These are phyloP conservation scores for Saccharomycopsis crataegensis DNA, from an alignment of 1,139 yeast species.

Conservation along the genomic window DNA sequence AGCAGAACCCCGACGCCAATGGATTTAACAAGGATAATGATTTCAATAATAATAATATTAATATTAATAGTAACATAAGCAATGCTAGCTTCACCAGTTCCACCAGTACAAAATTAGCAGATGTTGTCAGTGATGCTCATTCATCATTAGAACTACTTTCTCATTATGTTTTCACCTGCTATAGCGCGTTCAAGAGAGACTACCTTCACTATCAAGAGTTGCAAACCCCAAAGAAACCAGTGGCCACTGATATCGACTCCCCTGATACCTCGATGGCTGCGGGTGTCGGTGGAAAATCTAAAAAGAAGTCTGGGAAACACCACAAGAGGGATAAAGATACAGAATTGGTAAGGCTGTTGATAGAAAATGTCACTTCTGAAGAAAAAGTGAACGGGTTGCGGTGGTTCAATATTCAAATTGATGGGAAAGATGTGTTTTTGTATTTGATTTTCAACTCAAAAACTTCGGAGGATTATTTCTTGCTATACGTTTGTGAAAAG, in stretches of 20 bases:
- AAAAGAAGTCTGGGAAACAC: too few relatives aligned
- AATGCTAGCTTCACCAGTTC: not conserved
- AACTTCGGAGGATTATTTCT: conserved; percentile 9
- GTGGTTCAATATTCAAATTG: conserved; percentile 17
- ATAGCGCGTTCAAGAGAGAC: conserved; percentile 11
- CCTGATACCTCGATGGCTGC: too few relatives aligned
- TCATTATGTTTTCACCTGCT: conserved; percentile 13
- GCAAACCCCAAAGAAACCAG: not conserved
- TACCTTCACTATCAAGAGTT: conserved; percentile 4
- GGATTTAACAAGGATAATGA: not conserved
- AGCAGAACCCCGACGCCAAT: not conserved
- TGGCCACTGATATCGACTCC: not conserved
- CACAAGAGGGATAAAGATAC: not conserved
- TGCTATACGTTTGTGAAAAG: conserved; percentile 9
- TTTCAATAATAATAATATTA: not conserved
- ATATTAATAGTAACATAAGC: not conserved
- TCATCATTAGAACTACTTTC: conserved; percentile 8
- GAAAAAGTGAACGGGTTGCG: not conserved
- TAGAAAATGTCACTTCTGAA: not conserved
- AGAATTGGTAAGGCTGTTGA: not conserved
- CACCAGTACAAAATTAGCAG: not conserved
- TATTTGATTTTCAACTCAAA: conserved; percentile 12
- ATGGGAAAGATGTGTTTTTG: conserved; percentile 10
- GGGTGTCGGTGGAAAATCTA: too few relatives aligned
- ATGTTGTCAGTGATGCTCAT: conserved; percentile 6